phyloP scores from a whole-genome alignment of 2,329 filamentous ascomycete genomes.

The Coniochaeta sp. region DNA sequence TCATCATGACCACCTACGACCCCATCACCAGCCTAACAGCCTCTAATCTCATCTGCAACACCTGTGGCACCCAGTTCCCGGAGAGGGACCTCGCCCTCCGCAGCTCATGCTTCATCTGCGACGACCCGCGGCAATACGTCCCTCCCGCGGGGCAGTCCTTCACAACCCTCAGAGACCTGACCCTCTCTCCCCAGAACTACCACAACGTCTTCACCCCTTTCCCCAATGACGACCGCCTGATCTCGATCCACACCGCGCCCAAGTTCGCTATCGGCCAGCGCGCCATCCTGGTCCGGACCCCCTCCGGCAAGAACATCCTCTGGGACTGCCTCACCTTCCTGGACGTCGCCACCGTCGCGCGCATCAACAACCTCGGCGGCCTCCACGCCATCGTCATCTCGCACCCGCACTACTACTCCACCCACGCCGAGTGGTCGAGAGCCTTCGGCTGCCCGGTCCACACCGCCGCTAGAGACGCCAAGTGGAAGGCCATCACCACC shows the following conservation, averaged over 20 bases:
- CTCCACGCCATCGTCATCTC: slow-evolving; percentile 66
- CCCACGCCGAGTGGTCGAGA: slow-evolving; percentile 66
- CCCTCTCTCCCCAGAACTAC: background rate
- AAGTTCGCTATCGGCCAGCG: slow-evolving; percentile 70
- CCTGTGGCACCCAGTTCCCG: slow-evolving; percentile 66
- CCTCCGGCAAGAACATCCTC: slow-evolving; percentile 57
- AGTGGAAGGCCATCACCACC: slow-evolving; percentile 49
- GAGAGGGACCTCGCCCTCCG: slow-evolving; percentile 37
- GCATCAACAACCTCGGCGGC: slow-evolving; percentile 55
- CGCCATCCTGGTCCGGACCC: slow-evolving; percentile 59
- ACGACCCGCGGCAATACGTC: slow-evolving; percentile 66
- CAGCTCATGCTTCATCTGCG: slow-evolving; percentile 61
- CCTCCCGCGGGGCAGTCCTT: slow-evolving; percentile 58
- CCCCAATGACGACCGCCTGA: slow-evolving; percentile 31
- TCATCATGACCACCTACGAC: background rate
- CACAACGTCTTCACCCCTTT: slow-evolving; percentile 46
- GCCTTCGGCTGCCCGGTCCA: slow-evolving; percentile 66
- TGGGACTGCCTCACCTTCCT: slow-evolving; percentile 74
- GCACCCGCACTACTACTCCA: slow-evolving; percentile 78
- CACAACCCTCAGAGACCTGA: slow-evolving; percentile 47
- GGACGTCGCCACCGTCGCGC: slow-evolving; percentile 53
- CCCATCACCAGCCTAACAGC: background rate
- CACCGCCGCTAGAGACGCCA: slow-evolving; percentile 54
- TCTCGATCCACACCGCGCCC: slow-evolving; percentile 41
- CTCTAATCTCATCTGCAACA: slow-evolving; percentile 44